These are phyloP conservation scores for Populus nigra DNA, from an alignment of 345 rosid species.

Conservation along the genomic window DNA sequence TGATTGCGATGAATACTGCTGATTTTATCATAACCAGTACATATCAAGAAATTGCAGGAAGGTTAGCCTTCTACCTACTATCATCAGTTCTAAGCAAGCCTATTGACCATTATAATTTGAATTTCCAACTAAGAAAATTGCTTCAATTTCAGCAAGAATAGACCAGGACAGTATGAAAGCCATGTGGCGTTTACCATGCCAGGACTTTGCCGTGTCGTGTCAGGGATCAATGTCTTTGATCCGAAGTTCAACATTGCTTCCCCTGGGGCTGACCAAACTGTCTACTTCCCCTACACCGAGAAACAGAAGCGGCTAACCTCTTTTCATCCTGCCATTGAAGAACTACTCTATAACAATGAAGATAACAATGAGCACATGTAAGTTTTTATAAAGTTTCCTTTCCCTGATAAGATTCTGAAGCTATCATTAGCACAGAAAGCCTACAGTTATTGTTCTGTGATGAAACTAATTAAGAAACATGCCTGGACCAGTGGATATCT, in stretches of 20 bases:
- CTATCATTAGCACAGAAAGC: background rate
- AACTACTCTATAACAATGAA: conserved; percentile 58
- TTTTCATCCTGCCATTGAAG: conserved; percentile 73
- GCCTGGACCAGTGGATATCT: conserved; percentile 66
- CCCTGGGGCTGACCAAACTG: conserved; percentile 95
- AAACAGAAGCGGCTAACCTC: conserved; percentile 47
- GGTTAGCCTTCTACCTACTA: conserved; percentile 36
- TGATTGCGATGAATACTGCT: conserved; percentile 74
- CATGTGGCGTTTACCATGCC: conserved; percentile 85
- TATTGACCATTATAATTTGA: background rate
- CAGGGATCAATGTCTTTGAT: conserved; percentile 87
- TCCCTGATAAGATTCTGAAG: background rate
- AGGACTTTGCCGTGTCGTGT: conserved; percentile 75
- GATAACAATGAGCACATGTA: conserved; percentile 79
- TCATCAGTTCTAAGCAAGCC: background rate
- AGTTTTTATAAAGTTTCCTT: conserved; percentile 13
- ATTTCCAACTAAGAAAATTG: background rate
- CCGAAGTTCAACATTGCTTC: conserved; percentile 93
- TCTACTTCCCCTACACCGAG: conserved; percentile 75
- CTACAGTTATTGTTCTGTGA: background rate
- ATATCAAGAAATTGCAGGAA: conserved; percentile 96
- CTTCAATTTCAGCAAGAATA: conserved; percentile 52
- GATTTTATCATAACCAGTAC: conserved; percentile 91
- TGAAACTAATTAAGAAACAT: background rate
- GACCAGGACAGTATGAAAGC: conserved; percentile 90